A percentile compares a stretch with the other conserved stretches of the same genome.
Conservation (phyloP, 495 filamentous ascomycete genomes). For the Hamigera avellanea region DNA sequence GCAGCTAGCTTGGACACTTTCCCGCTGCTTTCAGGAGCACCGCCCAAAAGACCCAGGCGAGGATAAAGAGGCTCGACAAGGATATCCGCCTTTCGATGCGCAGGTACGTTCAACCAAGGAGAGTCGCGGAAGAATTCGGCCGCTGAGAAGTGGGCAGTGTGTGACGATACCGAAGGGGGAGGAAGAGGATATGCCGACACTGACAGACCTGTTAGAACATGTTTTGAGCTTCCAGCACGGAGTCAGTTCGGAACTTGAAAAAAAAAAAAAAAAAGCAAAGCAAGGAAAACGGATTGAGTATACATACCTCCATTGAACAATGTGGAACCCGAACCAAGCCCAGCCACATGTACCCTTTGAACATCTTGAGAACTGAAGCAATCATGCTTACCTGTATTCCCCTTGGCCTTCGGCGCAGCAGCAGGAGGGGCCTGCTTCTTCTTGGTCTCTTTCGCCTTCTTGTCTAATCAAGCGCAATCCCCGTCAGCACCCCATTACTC, state of each 20-base stretch:
- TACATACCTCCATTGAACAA: not conserved
- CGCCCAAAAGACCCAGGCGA: slow-evolving; percentile 60
- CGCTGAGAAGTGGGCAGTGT: slow-evolving; percentile 25
- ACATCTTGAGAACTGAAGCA: slow-evolving; percentile 2
- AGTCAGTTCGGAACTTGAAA: slow-evolving; percentile 21
- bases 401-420: slow-evolving; percentile 23
- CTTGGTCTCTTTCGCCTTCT: slow-evolving; percentile 28
- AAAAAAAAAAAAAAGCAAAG: not conserved
- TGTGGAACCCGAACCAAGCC: slow-evolving; percentile 23
- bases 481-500: too few species aligned
- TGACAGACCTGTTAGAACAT: slow-evolving; percentile 35
- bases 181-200: slow-evolving; percentile 25
- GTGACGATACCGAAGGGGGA: slow-evolving; percentile 5
- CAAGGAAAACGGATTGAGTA: not conserved
- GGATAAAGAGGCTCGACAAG: slow-evolving; percentile 51
- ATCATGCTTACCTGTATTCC: slow-evolving; percentile 39
- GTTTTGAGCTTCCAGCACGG: slow-evolving; percentile 17
- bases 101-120: slow-evolving; percentile 75
- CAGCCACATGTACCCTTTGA: slow-evolving; percentile 15
- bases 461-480: slow-evolving; percentile 29
- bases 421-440: slow-evolving; percentile 26
- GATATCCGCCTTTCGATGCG: slow-evolving; percentile 52
- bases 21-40: slow-evolving; percentile 42
- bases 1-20: slow-evolving; percentile 87
- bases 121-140: slow-evolving; percentile 68